These are phyloP conservation scores for Diddensiella transvaalensis DNA, from an alignment of 805 yeast species.

Conservation along the genomic window DNA sequence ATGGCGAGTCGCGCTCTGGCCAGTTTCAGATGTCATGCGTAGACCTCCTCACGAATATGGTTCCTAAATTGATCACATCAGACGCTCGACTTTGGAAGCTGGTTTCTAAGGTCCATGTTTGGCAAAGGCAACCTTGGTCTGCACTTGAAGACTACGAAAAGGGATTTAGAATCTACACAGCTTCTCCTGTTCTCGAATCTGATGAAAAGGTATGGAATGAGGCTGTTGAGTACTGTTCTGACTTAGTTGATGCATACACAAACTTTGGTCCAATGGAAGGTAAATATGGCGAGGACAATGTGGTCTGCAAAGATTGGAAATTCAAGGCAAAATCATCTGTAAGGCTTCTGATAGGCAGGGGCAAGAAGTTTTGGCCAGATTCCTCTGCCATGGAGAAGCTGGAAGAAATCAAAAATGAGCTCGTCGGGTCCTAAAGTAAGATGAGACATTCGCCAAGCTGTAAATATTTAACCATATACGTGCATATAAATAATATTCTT, in stretches of 20 bases:
- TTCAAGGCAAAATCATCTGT: constrained; percentile 73
- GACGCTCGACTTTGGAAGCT: constrained; percentile 74
- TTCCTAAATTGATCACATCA: constrained; percentile 67
- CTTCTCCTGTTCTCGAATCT: constrained; percentile 59
- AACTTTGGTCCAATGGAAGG: constrained; percentile 69
- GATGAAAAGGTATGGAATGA: constrained; percentile 67
- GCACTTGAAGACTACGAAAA: constrained; percentile 82
- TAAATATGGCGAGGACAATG: constrained; percentile 65
- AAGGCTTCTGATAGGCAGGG: constrained; percentile 73
- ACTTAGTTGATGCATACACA: constrained; percentile 80
- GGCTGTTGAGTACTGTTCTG: constrained; percentile 74
- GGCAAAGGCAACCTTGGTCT: constrained; percentile 86
- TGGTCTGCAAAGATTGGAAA: constrained; percentile 92
- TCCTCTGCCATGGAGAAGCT: constrained; percentile 72
- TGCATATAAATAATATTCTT: constrained; percentile 1
- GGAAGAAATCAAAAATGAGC: constrained; percentile 47
- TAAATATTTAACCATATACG: not conserved
- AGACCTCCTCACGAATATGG: constrained; percentile 62
- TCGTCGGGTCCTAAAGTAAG: constrained; percentile 24
- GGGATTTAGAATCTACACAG: constrained; percentile 73
- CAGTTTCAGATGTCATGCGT: constrained; percentile 67
- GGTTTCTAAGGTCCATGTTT: constrained; percentile 78
- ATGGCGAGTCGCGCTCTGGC: constrained; percentile 36
- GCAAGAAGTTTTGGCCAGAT: constrained; percentile 75
- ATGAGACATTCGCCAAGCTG: not conserved